phyloP scores from a whole-genome alignment of 495 filamentous ascomycete genomes.

The Hypomontagnella submonticulosa region DNA sequence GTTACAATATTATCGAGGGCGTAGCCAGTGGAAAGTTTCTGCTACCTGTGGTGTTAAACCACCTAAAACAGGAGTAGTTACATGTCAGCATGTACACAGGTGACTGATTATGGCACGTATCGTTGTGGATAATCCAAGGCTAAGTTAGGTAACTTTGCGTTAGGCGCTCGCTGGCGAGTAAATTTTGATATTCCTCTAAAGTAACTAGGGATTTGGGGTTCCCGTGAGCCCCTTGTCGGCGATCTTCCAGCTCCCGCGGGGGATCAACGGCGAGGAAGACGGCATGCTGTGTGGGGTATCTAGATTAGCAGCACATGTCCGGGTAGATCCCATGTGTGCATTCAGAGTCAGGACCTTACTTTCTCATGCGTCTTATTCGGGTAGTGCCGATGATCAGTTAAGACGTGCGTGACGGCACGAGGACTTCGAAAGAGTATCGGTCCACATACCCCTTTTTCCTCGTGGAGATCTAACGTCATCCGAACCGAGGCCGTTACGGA shows the following conservation, averaged over 20 bases:
- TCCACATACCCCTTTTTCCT: no score
- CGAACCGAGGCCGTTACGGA: no score
- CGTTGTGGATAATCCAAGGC: background rate
- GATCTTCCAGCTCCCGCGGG: constrained; percentile 1
- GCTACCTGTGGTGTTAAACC: no score
- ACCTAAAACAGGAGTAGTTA: no score
- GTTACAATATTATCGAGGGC: no score
- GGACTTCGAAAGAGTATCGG: no score
- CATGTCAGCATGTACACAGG: no score
- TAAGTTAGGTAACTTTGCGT: background rate
- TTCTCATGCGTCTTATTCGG: no score
- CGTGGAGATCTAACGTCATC: no score
- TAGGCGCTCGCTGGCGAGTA: background rate
- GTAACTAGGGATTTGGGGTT: background rate
- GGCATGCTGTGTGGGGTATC: background rate
- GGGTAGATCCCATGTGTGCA: background rate
- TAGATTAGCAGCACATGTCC: background rate
- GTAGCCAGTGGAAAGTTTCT: no score
- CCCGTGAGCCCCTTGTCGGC: background rate
- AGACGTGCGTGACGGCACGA: no score
- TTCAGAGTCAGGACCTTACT: background rate
- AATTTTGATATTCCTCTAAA: background rate
- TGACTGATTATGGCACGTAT: background rate
- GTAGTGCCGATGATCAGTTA: no score
- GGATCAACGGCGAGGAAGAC: background rate